Conservation (phyloP, 345 rosid species). For the Dipteronia dyeriana region DNA sequence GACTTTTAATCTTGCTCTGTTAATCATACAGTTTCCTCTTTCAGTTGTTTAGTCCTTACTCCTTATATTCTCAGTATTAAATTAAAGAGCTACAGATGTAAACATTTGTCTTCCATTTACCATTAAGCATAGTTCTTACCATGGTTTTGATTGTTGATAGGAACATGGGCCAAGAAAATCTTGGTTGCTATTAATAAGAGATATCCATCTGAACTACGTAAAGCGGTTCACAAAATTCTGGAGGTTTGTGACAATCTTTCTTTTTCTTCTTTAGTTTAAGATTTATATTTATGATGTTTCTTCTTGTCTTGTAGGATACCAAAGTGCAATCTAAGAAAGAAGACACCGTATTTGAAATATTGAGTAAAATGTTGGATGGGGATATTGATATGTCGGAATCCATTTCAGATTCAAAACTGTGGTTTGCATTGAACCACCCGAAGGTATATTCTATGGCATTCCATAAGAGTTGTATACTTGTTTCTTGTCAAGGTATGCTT, state of each 20-base stretch:
- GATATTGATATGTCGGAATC: conserved; percentile 47
- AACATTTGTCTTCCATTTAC: neutral
- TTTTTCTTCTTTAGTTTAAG: neutral
- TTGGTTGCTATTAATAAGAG: conserved; percentile 59
- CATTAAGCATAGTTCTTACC: conserved; percentile 4
- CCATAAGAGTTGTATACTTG: conserved; percentile 8
- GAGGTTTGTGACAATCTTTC: conserved; percentile 46
- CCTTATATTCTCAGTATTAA: neutral
- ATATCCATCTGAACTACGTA: conserved; percentile 67
- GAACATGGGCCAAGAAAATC: conserved; percentile 70
- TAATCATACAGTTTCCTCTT: neutral
- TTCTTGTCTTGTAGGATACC: conserved; percentile 41
- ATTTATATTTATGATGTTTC: conserved; percentile 23
- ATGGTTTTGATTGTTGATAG: conserved; percentile 37
- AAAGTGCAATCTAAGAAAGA: conserved; percentile 52
- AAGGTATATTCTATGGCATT: conserved; percentile 48
- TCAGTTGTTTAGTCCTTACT: neutral
- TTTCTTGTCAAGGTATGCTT: conserved; percentile 9
- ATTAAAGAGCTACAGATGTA: neutral
- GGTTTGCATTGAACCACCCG: conserved; percentile 89
- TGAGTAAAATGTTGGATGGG: conserved; percentile 62
- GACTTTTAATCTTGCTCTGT: neutral
- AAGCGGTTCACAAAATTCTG: conserved; percentile 56
- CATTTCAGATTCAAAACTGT: conserved; percentile 67
- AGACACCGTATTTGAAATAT: conserved; percentile 48